These are phyloP conservation scores for Aspergillus conjunctus DNA, from an alignment of 495 filamentous ascomycete genomes.

Conservation along the genomic window DNA sequence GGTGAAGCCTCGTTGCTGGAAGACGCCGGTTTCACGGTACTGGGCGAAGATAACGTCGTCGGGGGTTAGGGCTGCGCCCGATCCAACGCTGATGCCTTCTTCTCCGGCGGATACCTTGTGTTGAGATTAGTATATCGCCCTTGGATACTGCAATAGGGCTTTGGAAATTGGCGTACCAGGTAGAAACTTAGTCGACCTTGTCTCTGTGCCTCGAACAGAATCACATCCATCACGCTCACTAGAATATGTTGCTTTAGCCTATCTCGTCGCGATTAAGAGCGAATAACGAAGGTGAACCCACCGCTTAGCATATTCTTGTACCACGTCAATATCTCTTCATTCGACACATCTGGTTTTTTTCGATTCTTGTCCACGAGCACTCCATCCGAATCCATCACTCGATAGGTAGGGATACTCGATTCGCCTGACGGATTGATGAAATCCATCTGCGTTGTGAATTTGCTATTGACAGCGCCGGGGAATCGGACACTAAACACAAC, in stretches of 20 bases:
- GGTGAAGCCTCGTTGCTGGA: conserved; percentile 85
- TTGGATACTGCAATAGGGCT: neutral
- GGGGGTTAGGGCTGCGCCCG: conserved; percentile 75
- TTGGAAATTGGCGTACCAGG: conserved; percentile 60
- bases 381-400: conserved; percentile 82
- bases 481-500: conserved; percentile 68
- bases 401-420: conserved; percentile 81
- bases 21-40: conserved; percentile 91
- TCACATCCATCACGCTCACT: conserved; percentile 89
- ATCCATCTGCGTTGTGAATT: conserved; percentile 76
- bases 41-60: conserved; percentile 92
- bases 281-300: conserved; percentile 28
- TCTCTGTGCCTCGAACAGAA: conserved; percentile 88
- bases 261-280: neutral
- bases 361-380: conserved; percentile 70
- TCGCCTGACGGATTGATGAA: conserved; percentile 70
- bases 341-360: conserved; percentile 59
- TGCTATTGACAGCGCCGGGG: conserved; percentile 91
- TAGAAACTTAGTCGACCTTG: conserved; percentile 91
- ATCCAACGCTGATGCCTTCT: conserved; percentile 90
- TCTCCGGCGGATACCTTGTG: conserved; percentile 81
- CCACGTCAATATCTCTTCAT: conserved; percentile 67
- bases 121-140: neutral
- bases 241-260: conserved; percentile 1
- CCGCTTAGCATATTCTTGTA: conserved; percentile 70